These are phyloP conservation scores for Ascochyta lentis DNA, from an alignment of 2,329 filamentous ascomycete genomes.

Conservation along the genomic window DNA sequence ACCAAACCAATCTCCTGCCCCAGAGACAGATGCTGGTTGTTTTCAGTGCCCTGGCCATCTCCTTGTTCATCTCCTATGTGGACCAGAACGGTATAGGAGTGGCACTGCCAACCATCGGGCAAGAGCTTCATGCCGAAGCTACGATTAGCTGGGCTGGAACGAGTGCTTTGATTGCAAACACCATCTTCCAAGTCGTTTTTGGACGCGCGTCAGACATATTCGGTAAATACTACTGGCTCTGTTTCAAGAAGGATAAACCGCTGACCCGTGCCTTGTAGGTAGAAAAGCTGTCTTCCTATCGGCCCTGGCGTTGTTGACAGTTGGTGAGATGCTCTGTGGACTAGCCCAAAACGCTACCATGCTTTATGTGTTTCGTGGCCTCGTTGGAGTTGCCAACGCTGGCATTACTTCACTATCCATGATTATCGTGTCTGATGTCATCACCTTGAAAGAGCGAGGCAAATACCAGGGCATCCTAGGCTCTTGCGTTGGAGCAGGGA, in stretches of 20 bases:
- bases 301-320: slow-evolving; percentile 59
- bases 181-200: slow-evolving; percentile 70
- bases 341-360: slow-evolving; percentile 62
- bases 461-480: slow-evolving; percentile 47
- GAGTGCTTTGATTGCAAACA: slow-evolving; percentile 62
- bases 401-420: slow-evolving; percentile 58
- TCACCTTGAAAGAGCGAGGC: slow-evolving; percentile 46
- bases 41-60: slow-evolving; percentile 60
- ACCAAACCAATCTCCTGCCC: slow-evolving; percentile 64
- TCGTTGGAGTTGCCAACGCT: slow-evolving; percentile 66
- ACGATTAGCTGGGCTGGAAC: slow-evolving; percentile 65
- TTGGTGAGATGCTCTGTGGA: slow-evolving; percentile 67
- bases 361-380: slow-evolving; percentile 67
- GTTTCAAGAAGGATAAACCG: background rate
- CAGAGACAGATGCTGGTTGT: slow-evolving; percentile 58
- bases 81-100: slow-evolving; percentile 64
- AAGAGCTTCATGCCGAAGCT: slow-evolving; percentile 49
- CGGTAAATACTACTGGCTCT: slow-evolving; percentile 27
- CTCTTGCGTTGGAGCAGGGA: slow-evolving; percentile 32
- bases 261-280: background rate
- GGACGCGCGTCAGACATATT: slow-evolving; percentile 68
- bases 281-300: slow-evolving; percentile 56
- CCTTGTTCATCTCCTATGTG: slow-evolving; percentile 62
- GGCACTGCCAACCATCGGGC: slow-evolving; percentile 46
- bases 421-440: slow-evolving; percentile 49